Base-by-base conservation (phyloP, 2,329 filamentous ascomycete genomes). In the Alternaria arborescens region DNA sequence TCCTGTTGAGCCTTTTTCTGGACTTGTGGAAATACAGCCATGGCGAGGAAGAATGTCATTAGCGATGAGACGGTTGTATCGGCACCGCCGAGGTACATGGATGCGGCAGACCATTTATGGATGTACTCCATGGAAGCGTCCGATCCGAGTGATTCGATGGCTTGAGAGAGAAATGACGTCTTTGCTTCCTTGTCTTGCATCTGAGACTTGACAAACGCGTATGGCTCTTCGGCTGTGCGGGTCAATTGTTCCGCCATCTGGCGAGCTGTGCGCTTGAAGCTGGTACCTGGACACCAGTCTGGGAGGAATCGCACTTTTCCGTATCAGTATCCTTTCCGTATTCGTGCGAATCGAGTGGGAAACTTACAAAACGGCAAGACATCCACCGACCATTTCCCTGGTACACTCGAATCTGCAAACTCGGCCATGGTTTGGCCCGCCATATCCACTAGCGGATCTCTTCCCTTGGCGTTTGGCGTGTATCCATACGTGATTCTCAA, bases 11-110 rank as follows among this genome's bases (percentile, higher is more conserved):
- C 83, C 58, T 84, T 85, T 22, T 68, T 67, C 52, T 85, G 84
- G 0, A 85, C 74, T 2, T 77, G 69, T 0, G 82, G 82, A 38
- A 83, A 84, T 8, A 85, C 74, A 16, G 79, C 81, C 72, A 86
- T 86, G 0, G 84, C 85, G 0, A 87, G 78, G 20, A 85, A 78
- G 68, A 87, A 87, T 0, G 65, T 72, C 48, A 73, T 68, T 3
- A 83, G 59, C 0, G 80, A 73, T 0, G 77, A 81, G 1, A 82
- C 79, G 1, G 79, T 84, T 3, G 77, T 82, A 2, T 82, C 79
- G 3, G 79, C 84, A n/a, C 81, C 82, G 3, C 76, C 83, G 0
- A 74, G 67, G 46, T 82, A 85, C 52, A 84, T 65, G 0, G 81
- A 78, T 8, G 75, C 69, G 0, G 82, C 78, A 0, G 81, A 71